Conservation (phyloP, 169 alveolate species). For the Plasmodium adleri region DNA sequence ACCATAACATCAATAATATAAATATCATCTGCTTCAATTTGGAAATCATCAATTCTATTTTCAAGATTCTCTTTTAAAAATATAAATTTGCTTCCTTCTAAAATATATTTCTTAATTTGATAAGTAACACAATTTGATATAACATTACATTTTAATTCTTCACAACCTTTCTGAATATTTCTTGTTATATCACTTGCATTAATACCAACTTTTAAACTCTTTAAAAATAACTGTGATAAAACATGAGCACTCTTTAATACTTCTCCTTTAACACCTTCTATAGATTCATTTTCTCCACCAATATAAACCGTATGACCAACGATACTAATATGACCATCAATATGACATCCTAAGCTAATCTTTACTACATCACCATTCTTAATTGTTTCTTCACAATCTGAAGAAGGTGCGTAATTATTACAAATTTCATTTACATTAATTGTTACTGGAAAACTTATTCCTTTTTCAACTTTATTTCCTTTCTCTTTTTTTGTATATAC, state of each 20-base stretch:
- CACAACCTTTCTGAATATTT: conserved; percentile 90
- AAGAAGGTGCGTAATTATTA: conserved; percentile 94
- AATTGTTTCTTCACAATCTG: conserved; percentile 83
- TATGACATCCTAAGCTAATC: conserved; percentile 92
- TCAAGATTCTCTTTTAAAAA: conserved; percentile 91
- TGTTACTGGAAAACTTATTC: conserved; percentile 98
- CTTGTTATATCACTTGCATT: conserved; percentile 94
- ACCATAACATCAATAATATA: conserved; percentile 94
- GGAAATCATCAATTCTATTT: conserved; percentile 94
- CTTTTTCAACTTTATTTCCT: conserved; percentile 93
- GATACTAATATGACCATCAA: conserved; percentile 95
- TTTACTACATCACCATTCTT: conserved; percentile 94
- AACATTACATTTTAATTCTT: conserved; percentile 91
- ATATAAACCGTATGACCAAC: conserved; percentile 90
- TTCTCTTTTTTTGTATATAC: conserved; percentile 77
- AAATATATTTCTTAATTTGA: conserved; percentile 94
- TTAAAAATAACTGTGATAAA: conserved; percentile 94
- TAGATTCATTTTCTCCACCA: conserved; percentile 71
- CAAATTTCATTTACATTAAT: conserved; percentile 95
- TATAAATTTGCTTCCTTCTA: conserved; percentile 93
- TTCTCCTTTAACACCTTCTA: conserved; percentile 80
- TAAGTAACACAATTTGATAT: conserved; percentile 94
- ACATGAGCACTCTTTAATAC: conserved; percentile 92
- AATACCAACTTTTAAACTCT: conserved; percentile 91
- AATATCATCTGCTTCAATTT: conserved; percentile 95